Conservation (phyloP, 495 filamentous ascomycete genomes). For the Aspergillus hancockii region DNA sequence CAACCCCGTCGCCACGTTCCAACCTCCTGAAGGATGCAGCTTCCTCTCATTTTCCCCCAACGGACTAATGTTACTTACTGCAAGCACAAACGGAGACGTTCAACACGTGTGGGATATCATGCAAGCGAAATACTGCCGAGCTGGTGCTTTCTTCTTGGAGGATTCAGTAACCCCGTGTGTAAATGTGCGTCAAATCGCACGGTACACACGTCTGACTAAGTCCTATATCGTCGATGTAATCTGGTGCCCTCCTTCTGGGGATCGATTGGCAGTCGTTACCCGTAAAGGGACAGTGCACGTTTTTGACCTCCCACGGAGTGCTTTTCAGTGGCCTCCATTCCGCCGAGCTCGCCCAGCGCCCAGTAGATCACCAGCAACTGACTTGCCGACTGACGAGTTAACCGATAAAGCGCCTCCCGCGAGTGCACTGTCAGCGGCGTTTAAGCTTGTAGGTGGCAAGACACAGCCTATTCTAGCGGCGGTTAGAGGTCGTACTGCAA, state of each 20-base stretch:
- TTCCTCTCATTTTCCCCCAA: conserved; percentile 86
- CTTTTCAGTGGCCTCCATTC: conserved; percentile 87
- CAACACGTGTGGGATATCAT: conserved; percentile 93
- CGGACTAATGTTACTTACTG: conserved; percentile 81
- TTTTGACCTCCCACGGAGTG: conserved; percentile 77
- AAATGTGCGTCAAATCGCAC: conserved; percentile 77
- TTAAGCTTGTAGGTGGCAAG: conserved; percentile 52
- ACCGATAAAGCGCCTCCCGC: conserved; percentile 54
- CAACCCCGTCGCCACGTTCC: conserved; percentile 77
- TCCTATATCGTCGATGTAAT: conserved; percentile 86
- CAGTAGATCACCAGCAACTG: conserved; percentile 32
- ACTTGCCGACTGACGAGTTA: conserved; percentile 39
- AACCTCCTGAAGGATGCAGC: conserved; percentile 81
- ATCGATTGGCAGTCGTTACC: conserved; percentile 81
- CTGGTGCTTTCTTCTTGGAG: conserved; percentile 42
- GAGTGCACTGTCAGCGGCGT: conserved; percentile 65
- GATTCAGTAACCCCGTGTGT: conserved; percentile 30
- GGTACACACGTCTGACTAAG: conserved; percentile 87
- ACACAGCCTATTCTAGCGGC: conserved; percentile 63
- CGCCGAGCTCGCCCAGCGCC: conserved; percentile 57
- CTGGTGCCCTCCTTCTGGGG: conserved; percentile 80
- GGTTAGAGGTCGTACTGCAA: conserved; percentile 51
- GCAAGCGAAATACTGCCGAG: conserved; percentile 53
- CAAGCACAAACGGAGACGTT: conserved; percentile 88
- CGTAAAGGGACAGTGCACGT: conserved; percentile 93